phyloP scores from a whole-genome alignment of 2,329 filamentous ascomycete species.

The Fusarium sp. region DNA sequence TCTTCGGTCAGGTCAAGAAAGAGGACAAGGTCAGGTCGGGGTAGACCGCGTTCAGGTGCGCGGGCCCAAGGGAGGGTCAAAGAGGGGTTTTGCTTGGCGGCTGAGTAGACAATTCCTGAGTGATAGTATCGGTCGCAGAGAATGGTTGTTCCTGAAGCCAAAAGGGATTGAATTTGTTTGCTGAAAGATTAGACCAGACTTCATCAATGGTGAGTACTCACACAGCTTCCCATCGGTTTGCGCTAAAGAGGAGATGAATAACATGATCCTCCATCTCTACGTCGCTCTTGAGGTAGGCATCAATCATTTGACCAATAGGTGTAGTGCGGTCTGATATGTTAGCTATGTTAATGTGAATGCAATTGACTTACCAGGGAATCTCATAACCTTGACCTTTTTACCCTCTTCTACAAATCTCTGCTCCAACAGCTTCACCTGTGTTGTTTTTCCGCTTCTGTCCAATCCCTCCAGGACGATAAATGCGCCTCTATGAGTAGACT shows the following conservation, averaged over 20 bases:
- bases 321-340: conserved; percentile 77
- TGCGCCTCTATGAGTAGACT: conserved; percentile 63
- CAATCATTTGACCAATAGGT: conserved; percentile 88
- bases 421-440: conserved; percentile 81
- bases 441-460: conserved; percentile 92
- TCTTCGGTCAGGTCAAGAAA: conserved; percentile 86
- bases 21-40: conserved; percentile 86
- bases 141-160: conserved; percentile 78
- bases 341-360: conserved; percentile 5
- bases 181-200: conserved; percentile 51
- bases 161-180: conserved; percentile 63
- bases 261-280: conserved; percentile 85
- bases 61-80: conserved; percentile 85
- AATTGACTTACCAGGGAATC: conserved; percentile 66
- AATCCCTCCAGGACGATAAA: conserved; percentile 90
- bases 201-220: conserved; percentile 54
- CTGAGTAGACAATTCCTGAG: conserved; percentile 92
- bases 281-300: conserved; percentile 80
- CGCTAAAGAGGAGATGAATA: conserved; percentile 90
- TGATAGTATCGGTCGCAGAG: conserved; percentile 96
- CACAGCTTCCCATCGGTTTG: conserved; percentile 87
- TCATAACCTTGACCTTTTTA: conserved; percentile 64
- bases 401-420: conserved; percentile 65
- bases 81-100: conserved; percentile 81
- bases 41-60: conserved; percentile 86